Evolutionary conservation across 306 rosid genomes (phyloP).

Genomic region (Begonia fuchsioides): DNA sequence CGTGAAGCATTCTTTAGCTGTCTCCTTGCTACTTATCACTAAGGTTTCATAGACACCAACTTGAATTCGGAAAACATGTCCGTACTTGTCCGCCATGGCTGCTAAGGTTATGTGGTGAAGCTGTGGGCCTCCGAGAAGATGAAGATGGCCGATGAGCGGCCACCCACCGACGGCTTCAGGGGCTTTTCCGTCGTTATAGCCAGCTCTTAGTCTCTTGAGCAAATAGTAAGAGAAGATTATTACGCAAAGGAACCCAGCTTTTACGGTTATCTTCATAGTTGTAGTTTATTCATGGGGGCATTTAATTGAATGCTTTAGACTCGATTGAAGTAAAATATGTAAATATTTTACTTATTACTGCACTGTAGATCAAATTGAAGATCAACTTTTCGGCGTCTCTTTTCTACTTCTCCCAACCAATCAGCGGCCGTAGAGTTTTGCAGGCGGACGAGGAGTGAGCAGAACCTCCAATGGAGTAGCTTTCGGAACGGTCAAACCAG

Average conservation of each 20-base stretch:
- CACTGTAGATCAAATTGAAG: no score
- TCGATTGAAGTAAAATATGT: no score
- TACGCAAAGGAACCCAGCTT: neutral
- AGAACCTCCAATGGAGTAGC: conserved; percentile 32
- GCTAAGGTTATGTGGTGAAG: conserved; percentile 1
- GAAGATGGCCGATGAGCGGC: conserved; percentile 1
- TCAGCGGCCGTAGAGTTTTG: conserved; percentile 12
- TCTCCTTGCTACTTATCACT: no score
- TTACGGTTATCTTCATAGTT: no score
- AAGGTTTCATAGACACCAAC: neutral
- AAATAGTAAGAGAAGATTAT: no score
- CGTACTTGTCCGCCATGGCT: conserved; percentile 2
- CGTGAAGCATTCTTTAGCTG: no score
- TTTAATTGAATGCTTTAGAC: no score
- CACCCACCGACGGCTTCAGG: neutral
- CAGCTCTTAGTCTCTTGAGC: neutral
- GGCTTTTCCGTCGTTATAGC: neutral
- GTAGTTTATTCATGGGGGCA: no score
- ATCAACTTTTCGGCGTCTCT: no score
- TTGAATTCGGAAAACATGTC: neutral
- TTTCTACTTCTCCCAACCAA: no score
- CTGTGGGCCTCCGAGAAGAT: conserved; percentile 1
- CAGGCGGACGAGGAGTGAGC: conserved; percentile 33
- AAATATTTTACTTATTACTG: no score
- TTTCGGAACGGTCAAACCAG: conserved; percentile 33